Base-by-base conservation (phyloP, 2,329 filamentous ascomycete species). In the Penicillium olsonii region DNA sequence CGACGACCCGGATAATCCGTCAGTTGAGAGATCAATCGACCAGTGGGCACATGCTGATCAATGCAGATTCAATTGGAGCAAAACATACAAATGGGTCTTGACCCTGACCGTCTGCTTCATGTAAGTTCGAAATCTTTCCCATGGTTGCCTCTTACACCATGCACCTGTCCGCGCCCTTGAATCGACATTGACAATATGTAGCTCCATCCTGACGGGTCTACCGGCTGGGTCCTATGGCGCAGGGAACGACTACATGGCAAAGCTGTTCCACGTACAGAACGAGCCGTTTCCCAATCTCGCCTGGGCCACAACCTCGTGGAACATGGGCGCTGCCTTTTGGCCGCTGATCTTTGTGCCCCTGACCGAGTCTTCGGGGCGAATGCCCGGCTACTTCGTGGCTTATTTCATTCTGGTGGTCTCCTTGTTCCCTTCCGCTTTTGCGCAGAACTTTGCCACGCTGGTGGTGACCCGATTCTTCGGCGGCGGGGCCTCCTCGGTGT, bases 361-460 rank as follows among this genome's bases (percentile, higher is more conserved):
- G n/a, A 70, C 67, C 1, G 67, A 77, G 53, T 68, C 69, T 4
- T 73, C 72, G 20, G 75, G 75, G 5, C 69, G 75, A 2, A 68
- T 73, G 59, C 70, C 70, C 4, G 74, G 73, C 4, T 77, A 77
- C 34, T 64, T 76, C 33, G 67, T 69, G 4, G 62, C 73, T 3
- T 76, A 76, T 48, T 62, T 70, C 7, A 60, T 71, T 19, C 56
- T 78, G 10, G 67, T 75, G 12, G 56, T 74, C 7, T 74, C 72
- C 17, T 60, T 75, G 4, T 68, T 77, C 33, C 68, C 69, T 4
- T 74, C 72, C 17, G 73, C 71, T 0, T 64, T 76, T 27, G 73
- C 75, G 2, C 62, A 68, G 4, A 77, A 77, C 44, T 76, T 74
- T 44, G 73, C 75, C 0, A 76, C 75, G 0, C 52, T 77, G 3